Evolutionary conservation across 2,329 filamentous ascomycete genomes (phyloP).

Genomic region (Byssothecium circinans): DNA sequence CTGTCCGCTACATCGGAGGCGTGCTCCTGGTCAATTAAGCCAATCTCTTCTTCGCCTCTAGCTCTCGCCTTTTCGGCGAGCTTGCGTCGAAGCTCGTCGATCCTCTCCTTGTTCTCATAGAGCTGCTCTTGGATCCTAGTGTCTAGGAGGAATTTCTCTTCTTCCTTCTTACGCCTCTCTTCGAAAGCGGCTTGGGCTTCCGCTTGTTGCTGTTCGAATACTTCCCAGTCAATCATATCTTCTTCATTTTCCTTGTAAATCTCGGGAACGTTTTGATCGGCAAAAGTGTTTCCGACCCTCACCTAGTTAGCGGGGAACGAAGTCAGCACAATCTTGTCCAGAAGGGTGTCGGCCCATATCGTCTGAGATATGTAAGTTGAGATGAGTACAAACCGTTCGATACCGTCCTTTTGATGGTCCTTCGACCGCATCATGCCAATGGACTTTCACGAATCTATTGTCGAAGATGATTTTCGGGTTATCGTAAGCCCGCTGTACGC

Average conservation of each 20-base stretch:
- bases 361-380: no score
- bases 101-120: constrained; percentile 66
- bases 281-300: constrained; percentile 17
- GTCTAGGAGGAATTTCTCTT: constrained; percentile 64
- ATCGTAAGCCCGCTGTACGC: constrained; percentile 70
- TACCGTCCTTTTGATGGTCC: not conserved
- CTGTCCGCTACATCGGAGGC: constrained; percentile 9
- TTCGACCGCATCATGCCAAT: constrained; percentile 62
- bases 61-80: constrained; percentile 55
- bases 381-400: not conserved
- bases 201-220: constrained; percentile 68
- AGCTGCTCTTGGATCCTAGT: constrained; percentile 67
- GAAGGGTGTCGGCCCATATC: no score
- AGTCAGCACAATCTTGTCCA: no score
- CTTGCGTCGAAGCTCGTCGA: constrained; percentile 62
- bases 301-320: not conserved
- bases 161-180: constrained; percentile 63
- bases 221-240: constrained; percentile 65
- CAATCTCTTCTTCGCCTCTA: constrained; percentile 3
- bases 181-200: constrained; percentile 71
- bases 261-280: constrained; percentile 9
- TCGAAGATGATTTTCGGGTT: constrained; percentile 82
- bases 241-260: constrained; percentile 38
- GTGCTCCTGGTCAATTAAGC: constrained; percentile 10
- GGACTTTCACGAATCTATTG: constrained; percentile 83